phyloP scores from a whole-genome alignment of 164 flowering plant species.

The Magnolia officinalis region DNA sequence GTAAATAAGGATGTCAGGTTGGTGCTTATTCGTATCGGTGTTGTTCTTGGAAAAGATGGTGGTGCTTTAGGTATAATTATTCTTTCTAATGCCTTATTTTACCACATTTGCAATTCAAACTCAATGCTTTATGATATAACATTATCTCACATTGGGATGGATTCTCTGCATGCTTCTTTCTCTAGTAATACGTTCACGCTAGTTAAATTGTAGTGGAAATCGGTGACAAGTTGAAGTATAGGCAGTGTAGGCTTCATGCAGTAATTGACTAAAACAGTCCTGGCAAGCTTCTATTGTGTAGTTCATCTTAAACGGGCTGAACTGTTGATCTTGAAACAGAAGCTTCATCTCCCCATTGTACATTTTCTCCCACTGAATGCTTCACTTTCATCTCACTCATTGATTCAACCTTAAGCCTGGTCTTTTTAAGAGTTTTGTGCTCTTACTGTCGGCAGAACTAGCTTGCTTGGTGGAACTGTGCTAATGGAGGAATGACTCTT shows the following conservation, averaged over 20 bases:
- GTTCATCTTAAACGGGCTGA: not conserved
- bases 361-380: not conserved
- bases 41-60: conserved; percentile 97
- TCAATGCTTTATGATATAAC: not conserved
- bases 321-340: not conserved
- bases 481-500: no score
- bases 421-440: no score
- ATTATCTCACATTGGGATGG: not conserved
- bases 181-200: not conserved
- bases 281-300: no score
- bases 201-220: no score
- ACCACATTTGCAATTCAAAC: conserved; percentile 2
- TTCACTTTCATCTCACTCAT: no score
- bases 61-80: conserved; percentile 79
- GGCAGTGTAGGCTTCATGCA: no score
- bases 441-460: no score
- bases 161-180: not conserved
- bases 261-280: no score
- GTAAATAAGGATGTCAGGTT: conserved; percentile 76
- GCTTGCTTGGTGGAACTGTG: no score
- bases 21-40: conserved; percentile 82
- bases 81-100: not conserved
- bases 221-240: no score
- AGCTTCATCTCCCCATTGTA: not conserved
- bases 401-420: no score